These are phyloP conservation scores for Talaromyces sp. DNA, from an alignment of 2,329 filamentous ascomycete genomes.

Conservation along the genomic window DNA sequence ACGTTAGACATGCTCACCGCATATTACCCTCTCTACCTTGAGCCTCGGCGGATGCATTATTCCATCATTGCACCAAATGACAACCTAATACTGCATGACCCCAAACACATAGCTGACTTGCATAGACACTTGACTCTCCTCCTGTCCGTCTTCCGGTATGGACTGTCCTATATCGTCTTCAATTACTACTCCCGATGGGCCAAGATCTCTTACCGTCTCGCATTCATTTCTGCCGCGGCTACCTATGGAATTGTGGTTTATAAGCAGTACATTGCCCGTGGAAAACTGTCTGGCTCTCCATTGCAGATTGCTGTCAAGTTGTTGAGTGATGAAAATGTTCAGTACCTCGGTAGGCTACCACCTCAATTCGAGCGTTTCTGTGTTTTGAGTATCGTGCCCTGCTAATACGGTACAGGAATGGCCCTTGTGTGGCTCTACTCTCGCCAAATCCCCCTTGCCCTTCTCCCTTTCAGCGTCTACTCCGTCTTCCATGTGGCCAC, in stretches of 20 bases:
- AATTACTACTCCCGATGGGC: slow-evolving; percentile 79
- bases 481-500: slow-evolving; percentile 98
- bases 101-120: slow-evolving; percentile 22
- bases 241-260: slow-evolving; percentile 99
- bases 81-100: neutral
- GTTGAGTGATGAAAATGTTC: slow-evolving; percentile 88
- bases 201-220: slow-evolving; percentile 79
- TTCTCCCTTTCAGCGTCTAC: slow-evolving; percentile 94
- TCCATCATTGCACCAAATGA: slow-evolving; percentile 3
- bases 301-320: slow-evolving; percentile 64
- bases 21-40: slow-evolving; percentile 13
- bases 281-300: slow-evolving; percentile 66
- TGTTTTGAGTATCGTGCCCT: slow-evolving; percentile 18
- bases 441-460: slow-evolving; percentile 81
- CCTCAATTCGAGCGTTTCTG: too few relatives aligned
- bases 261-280: slow-evolving; percentile 87
- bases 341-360: slow-evolving; percentile 76
- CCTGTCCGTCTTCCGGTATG: slow-evolving; percentile 76
- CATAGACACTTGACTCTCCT: slow-evolving; percentile 81
- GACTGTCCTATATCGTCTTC: slow-evolving; percentile 81
- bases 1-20: slow-evolving; percentile 40
- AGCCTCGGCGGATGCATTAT: neutral
- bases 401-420: slow-evolving; percentile 63
- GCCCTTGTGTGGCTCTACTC: slow-evolving; percentile 92
- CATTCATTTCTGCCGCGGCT: slow-evolving; percentile 81